Percentiles rank a stretch among this genome's conserved stretches.
phyloP scores from a whole-genome alignment of 1,284 basidiomycete species.

The Xerocomus amazonicus region DNA sequence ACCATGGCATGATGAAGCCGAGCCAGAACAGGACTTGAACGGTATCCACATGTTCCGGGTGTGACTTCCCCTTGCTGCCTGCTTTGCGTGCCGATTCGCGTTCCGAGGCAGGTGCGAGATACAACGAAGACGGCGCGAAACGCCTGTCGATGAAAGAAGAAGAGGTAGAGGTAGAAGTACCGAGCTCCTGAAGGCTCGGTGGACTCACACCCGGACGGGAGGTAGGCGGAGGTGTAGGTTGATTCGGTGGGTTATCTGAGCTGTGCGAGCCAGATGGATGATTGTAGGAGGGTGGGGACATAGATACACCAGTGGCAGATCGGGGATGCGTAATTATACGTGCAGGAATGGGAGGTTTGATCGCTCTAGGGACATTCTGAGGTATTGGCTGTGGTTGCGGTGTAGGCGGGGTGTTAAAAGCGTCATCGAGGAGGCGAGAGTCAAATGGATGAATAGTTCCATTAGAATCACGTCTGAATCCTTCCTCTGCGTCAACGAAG shows the following conservation, averaged over 20 bases:
- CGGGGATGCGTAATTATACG: constrained; percentile 15
- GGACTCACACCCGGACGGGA: constrained; percentile 17
- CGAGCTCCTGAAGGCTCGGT: constrained; percentile 32
- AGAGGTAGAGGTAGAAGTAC: constrained; percentile 22
- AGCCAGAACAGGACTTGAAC: constrained; percentile 65
- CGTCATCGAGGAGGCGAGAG: constrained; percentile 16
- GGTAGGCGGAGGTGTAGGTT: constrained; percentile 5
- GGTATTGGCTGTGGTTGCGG: neutral
- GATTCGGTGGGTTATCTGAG: constrained; percentile 19
- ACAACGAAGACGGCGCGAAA: constrained; percentile 31
- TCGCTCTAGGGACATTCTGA: neutral
- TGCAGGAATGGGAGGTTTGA: constrained; percentile 26
- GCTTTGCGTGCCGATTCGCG: constrained; percentile 18
- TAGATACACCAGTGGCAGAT: constrained; percentile 20
- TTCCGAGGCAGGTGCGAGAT: constrained; percentile 23
- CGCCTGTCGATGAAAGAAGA: constrained; percentile 36
- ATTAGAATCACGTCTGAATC: constrained; percentile 17
- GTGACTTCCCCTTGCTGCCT: constrained; percentile 23
- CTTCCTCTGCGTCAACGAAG: constrained; percentile 37
- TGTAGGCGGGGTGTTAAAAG: constrained; percentile 3
- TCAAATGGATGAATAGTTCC: constrained; percentile 24
- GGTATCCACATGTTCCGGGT: constrained; percentile 35
- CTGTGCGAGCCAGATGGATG: constrained; percentile 16
- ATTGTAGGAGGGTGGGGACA: constrained; percentile 29
- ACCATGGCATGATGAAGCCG: constrained; percentile 63